A percentile compares a stretch with the other conserved stretches of the same genome.
Evolutionary conservation across 2,329 filamentous ascomycete species (phyloP).

Genomic region (Diaporthe sp.): DNA sequence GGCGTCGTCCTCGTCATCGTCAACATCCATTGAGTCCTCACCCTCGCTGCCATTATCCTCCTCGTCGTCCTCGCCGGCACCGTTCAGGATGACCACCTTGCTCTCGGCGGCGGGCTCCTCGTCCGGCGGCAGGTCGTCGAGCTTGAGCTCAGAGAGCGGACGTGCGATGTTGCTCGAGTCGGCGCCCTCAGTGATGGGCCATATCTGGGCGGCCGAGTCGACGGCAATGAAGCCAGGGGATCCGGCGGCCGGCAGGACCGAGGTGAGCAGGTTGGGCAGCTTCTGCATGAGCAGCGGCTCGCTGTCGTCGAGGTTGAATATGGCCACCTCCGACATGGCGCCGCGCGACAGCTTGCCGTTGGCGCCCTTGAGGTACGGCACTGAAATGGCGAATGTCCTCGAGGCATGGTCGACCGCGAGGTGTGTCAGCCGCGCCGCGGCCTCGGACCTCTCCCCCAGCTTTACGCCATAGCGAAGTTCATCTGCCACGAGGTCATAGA

Average conservation of each 20-base stretch:
- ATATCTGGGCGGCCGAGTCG: conserved; percentile 81
- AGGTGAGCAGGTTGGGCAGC: conserved; percentile 71
- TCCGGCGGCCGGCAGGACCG: conserved; percentile 73
- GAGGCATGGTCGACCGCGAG: conserved; percentile 78
- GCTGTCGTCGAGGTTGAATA: conserved; percentile 74
- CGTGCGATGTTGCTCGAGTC: conserved; percentile 66
- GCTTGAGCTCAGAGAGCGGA: conserved; percentile 66
- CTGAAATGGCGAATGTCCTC: conserved; percentile 74
- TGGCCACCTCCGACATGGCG: conserved; percentile 67
- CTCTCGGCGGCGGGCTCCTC: conserved; percentile 36
- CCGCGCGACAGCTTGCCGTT: conserved; percentile 45
- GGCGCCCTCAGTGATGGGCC: conserved; percentile 71
- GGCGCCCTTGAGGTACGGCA: conserved; percentile 52
- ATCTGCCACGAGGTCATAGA: conserved; percentile 89
- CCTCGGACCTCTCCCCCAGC: conserved; percentile 59
- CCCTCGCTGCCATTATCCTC: conserved; percentile 43
- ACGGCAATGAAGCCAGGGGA: conserved; percentile 81
- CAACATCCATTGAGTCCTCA: conserved; percentile 49
- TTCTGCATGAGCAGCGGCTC: conserved; percentile 70
- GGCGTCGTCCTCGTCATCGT: conserved; percentile 53
- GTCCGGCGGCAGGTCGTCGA: conserved; percentile 48
- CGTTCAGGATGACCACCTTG: conserved; percentile 48
- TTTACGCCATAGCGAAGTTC: conserved; percentile 76
- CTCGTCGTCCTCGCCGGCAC: conserved; percentile 43
- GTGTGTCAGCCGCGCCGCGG: conserved; percentile 65